phyloP scores from a whole-genome alignment of 768 basidiomycete genomes.

The Boletus subcaerulescens region DNA sequence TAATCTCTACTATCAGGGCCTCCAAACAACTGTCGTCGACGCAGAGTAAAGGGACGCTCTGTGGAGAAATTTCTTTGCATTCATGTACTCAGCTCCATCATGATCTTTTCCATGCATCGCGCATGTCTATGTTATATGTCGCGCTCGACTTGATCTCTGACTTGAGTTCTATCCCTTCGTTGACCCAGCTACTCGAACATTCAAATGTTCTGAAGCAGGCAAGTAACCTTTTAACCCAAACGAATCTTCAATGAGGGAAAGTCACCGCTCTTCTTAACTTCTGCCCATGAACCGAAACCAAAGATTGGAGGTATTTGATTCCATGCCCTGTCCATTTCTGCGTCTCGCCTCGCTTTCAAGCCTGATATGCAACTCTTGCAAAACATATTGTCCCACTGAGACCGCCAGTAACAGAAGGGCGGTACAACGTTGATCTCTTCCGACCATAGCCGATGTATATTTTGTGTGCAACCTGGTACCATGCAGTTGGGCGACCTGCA shows the following conservation, averaged over 20 bases:
- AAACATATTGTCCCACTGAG: neutral
- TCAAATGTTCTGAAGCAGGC: too few species aligned
- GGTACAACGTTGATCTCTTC: neutral
- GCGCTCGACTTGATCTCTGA: neutral
- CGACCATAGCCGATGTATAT: neutral
- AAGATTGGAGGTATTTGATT: neutral
- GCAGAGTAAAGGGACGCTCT: constrained; percentile 52
- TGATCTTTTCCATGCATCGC: constrained; percentile 25
- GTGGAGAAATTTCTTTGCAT: constrained; percentile 9
- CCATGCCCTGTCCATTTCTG: neutral
- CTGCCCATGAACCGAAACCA: constrained; percentile 6
- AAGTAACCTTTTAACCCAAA: too few species aligned
- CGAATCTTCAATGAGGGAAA: neutral
- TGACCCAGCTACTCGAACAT: neutral
- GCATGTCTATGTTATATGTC: constrained; percentile 27
- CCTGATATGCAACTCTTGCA: neutral
- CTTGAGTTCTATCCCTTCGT: neutral
- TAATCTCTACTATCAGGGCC: constrained; percentile 50
- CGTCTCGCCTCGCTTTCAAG: neutral
- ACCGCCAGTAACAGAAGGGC: neutral
- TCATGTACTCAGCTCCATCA: constrained; percentile 17
- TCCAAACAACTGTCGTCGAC: constrained; percentile 81
- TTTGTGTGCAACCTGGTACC: rapidly evolving
- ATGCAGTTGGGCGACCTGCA: neutral
- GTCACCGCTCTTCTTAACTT: neutral